Evolutionary conservation across 2,329 filamentous ascomycete genomes (phyloP).

Genomic region (Pseudocercospora crystallina): DNA sequence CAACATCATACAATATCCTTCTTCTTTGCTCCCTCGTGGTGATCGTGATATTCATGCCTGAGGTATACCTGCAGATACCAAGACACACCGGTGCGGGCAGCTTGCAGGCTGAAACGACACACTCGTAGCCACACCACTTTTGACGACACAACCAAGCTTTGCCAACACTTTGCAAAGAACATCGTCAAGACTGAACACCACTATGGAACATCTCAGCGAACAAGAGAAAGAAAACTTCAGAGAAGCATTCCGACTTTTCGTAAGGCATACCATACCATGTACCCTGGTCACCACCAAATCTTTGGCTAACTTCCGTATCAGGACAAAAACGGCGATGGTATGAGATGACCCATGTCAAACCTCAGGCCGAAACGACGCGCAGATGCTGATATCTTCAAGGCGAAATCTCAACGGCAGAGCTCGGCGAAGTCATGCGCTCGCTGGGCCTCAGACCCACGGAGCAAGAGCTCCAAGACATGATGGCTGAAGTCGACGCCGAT

Average conservation of each 20-base stretch:
- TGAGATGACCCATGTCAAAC: background rate
- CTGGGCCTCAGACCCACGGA: slow-evolving; percentile 19
- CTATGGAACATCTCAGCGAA: slow-evolving; percentile 13
- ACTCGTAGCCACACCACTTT: too few species aligned
- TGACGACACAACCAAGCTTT: too few species aligned
- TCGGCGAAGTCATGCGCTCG: slow-evolving; percentile 20
- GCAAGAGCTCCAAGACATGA: slow-evolving; percentile 19
- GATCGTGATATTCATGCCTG: too few species aligned
- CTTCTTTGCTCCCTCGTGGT: too few species aligned
- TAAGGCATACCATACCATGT: background rate
- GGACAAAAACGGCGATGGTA: slow-evolving; percentile 23
- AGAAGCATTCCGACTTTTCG: slow-evolving; percentile 17
- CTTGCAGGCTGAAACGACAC: too few species aligned
- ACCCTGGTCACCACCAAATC: background rate
- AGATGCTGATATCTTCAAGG: slow-evolving; percentile 5
- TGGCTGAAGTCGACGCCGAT: slow-evolving; percentile 20
- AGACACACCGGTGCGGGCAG: too few species aligned
- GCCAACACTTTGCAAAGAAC: background rate
- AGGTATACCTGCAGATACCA: too few species aligned
- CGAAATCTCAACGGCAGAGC: slow-evolving; percentile 20
- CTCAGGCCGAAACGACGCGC: background rate
- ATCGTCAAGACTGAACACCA: background rate
- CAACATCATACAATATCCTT: too few species aligned
- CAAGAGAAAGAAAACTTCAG: slow-evolving; percentile 16
- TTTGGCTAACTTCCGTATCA: slow-evolving; percentile 2